These are phyloP conservation scores for Phytophthora gonapodyides DNA, from an alignment of 352 stramenopile genomes.

Conservation along the genomic window DNA sequence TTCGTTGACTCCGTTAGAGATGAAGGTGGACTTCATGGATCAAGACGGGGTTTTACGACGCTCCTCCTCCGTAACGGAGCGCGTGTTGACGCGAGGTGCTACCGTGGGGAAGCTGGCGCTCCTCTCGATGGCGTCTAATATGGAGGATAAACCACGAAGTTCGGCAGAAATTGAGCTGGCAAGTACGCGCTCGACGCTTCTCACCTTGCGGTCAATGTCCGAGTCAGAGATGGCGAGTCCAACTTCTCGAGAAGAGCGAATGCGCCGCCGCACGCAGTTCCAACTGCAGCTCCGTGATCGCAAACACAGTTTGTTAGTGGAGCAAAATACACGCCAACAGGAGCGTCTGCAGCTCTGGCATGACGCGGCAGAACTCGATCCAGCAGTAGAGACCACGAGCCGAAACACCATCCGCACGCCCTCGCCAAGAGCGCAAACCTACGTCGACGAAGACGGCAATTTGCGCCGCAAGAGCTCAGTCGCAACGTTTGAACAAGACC, in stretches of 20 bases:
- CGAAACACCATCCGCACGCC: constrained; percentile 31
- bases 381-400: constrained; percentile 34
- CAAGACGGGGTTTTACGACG: constrained; percentile 43
- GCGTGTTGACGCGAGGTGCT: constrained; percentile 24
- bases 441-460: constrained; percentile 45
- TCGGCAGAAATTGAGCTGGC: constrained; percentile 1
- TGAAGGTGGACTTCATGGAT: constrained; percentile 38
- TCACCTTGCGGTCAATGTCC: background rate
- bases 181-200: background rate
- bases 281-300: constrained; percentile 23
- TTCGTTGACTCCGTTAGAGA: constrained; percentile 21
- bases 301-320: constrained; percentile 33
- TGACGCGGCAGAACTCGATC: constrained; percentile 32
- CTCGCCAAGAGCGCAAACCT: constrained; percentile 32
- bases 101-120: constrained; percentile 22
- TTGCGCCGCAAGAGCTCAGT: constrained; percentile 32
- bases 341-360: constrained; percentile 41
- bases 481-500: background rate
- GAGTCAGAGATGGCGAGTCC: constrained; percentile 7
- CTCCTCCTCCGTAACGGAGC: constrained; percentile 22
- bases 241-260: constrained; percentile 11
- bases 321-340: constrained; percentile 23
- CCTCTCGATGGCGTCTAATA: background rate
- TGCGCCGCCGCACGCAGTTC: constrained; percentile 31
- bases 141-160: constrained; percentile 1